Percentiles rank a stretch among this genome's conserved stretches.
Evolutionary conservation across 1,139 yeast species (phyloP).

Genomic region (Saccharomyces pastorianus): DNA sequence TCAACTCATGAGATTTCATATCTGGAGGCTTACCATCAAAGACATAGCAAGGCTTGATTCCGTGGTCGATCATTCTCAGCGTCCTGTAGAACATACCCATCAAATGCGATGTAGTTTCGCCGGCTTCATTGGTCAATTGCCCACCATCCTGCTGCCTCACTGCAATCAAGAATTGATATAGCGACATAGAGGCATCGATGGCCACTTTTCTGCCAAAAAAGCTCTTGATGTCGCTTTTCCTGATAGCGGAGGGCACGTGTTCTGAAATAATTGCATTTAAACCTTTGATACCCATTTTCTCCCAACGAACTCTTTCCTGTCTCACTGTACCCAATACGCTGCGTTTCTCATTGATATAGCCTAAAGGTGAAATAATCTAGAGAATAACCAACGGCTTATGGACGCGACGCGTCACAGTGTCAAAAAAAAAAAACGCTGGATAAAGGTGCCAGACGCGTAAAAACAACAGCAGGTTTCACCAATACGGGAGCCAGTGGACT

Average conservation of each 20-base stretch:
- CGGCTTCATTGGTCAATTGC: slow-evolving; percentile 76
- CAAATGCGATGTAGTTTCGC: slow-evolving; percentile 90
- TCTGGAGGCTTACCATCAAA: slow-evolving; percentile 90
- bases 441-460: background rate
- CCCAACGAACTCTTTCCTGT: background rate
- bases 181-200: slow-evolving; percentile 80
- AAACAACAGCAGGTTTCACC: background rate
- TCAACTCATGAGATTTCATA: slow-evolving; percentile 85
- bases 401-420: background rate
- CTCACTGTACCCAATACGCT: background rate
- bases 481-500: background rate
- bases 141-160: slow-evolving; percentile 97
- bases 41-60: slow-evolving; percentile 91
- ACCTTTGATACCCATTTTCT: slow-evolving; percentile 69
- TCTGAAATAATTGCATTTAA: slow-evolving; percentile 58
- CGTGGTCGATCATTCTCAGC: slow-evolving; percentile 76
- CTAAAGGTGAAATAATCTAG: background rate
- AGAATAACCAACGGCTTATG: background rate
- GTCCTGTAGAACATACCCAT: slow-evolving; percentile 96
- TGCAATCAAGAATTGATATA: slow-evolving; percentile 89
- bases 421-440: background rate
- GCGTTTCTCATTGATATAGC: background rate
- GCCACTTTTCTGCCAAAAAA: slow-evolving; percentile 93
- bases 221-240: slow-evolving; percentile 71
- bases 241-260: slow-evolving; percentile 78